Evolutionary conservation across 2,329 filamentous ascomycete species (phyloP), one percentile per base, ranked within the genome.

Genomic region (Neonectria ditissima): DNA sequence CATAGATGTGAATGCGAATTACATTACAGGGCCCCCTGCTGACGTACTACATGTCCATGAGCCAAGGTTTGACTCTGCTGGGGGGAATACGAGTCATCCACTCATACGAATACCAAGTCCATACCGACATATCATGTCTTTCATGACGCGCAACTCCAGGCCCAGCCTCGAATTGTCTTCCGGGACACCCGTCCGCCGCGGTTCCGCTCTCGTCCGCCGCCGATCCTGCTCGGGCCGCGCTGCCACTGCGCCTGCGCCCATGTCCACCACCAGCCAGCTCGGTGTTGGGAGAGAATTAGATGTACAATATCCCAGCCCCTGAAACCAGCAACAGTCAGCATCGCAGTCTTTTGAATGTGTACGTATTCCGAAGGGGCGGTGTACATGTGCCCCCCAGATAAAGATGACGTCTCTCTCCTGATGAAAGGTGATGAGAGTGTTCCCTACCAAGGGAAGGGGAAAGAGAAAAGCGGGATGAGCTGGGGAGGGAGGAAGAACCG

Each of bases 261-360:
- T n/a, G 60, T 51, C 63, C 65, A 73, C 59, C 69, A 71, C 44
- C 65, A 71, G 50, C 55, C 59, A 18, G 57, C 65, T 41, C 62
- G 63, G 20, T 65, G 51, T 43, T 63, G 69, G 41, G 70, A 73
- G 26, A 73, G 55, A 48, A 70, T 30, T 14, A 73, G 56, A n/a
- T 72, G 67, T 37, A 70, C 59, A 41, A 73, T 48, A 22, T 73
- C 64, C 65, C 69, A 73, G 47, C 69, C 69, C n/a, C 70, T 73
- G 48, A 13, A 43, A 37, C 14, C 10, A 3, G 30, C 13, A 7
- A 16, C 39, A 39, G 43, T 72, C 47, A 72, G 69, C 26, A 5
- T 18, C n/a, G 32, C 20, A 28, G 8, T 32, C 10, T 18, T n/a
- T 32, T 20, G 8, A 11, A n/a, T 24, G 20, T 20, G 16, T 43